Evolutionary conservation across 306 rosid species (phyloP).

Genomic region (Cucumis melo): DNA sequence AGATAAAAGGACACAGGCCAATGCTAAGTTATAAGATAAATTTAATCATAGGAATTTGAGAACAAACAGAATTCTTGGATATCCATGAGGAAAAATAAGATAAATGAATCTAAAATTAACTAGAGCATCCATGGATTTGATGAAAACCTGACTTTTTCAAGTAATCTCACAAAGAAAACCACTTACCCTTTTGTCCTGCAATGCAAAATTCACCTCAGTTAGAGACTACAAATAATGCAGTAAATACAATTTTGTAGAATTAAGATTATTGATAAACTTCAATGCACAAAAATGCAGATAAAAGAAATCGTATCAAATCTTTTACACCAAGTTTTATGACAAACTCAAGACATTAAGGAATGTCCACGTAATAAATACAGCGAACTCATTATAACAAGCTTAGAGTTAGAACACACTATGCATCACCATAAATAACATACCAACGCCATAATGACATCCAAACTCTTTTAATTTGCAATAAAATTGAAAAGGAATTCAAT

Average conservation of each 20-base stretch:
- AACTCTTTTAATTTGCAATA: background rate
- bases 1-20: background rate
- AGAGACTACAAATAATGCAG: too few relatives aligned
- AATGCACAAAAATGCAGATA: background rate
- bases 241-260: background rate
- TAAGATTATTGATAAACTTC: background rate
- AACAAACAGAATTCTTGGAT: background rate
- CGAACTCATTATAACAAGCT: too few relatives aligned
- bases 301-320: background rate
- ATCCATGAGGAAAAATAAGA: background rate
- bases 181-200: constrained; percentile 10
- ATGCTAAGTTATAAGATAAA: background rate
- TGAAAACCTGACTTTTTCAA: constrained; percentile 1
- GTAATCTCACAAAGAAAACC: background rate
- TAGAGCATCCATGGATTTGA: background rate
- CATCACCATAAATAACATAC: background rate
- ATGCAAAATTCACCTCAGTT: background rate
- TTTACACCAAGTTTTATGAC: background rate
- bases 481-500: background rate
- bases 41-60: background rate
- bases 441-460: too few relatives aligned
- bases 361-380: background rate
- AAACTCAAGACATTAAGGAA: background rate
- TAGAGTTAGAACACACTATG: too few relatives aligned
- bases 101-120: background rate